Evolutionary conservation across 2,329 filamentous ascomycete genomes (phyloP), one percentile per base, ranked within the genome.

Genomic region (Stachybotrys chlorohalonatus): DNA sequence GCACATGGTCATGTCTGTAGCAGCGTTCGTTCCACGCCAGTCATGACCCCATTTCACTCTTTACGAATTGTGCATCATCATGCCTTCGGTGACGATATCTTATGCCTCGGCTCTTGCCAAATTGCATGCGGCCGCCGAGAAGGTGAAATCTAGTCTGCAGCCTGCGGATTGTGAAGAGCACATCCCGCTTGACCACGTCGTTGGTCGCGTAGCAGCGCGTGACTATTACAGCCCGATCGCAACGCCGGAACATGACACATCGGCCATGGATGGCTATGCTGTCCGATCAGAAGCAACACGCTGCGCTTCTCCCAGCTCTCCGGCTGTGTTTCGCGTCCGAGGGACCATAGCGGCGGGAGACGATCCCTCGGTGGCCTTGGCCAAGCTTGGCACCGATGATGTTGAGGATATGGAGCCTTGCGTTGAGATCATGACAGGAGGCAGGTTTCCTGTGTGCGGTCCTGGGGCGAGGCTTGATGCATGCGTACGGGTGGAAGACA

Each of bases 341-440:
- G 50, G 50, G 11, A 52, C 50, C 9, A 52, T 52, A 11, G 50
- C 50, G n/a, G 50, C 50, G 16, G 50, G 50, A 5, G 50, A 52
- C 15, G 50, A 52, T 30, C 50, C 50, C 4, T n/a, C n/a, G 15
- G 13, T 4, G 6, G 9, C 17, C 15, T 9, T 52, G 17, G 50
- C 11, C 11, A 32, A 11, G 7, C 24, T 24, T 24, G 50, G 32
- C 11, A 52, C 8, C 6, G 46, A 47, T 8, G n/a, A 47, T 8
- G 16, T 47, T 9, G 32, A 45, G 9, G 32, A n/a, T 16, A n/a
- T 52, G n/a, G 50, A 52, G 50, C 50, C 50, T 9, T 52, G 50
- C 16, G 13, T 24, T 17, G 50, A 52, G 17, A 52, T 52, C 15
- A 52, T 52, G 50, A 52, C 50, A 8, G 50, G 50, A 7, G 50